These are phyloP conservation scores for Auricularia heimuer DNA, from an alignment of 768 basidiomycete genomes.

Conservation along the genomic window DNA sequence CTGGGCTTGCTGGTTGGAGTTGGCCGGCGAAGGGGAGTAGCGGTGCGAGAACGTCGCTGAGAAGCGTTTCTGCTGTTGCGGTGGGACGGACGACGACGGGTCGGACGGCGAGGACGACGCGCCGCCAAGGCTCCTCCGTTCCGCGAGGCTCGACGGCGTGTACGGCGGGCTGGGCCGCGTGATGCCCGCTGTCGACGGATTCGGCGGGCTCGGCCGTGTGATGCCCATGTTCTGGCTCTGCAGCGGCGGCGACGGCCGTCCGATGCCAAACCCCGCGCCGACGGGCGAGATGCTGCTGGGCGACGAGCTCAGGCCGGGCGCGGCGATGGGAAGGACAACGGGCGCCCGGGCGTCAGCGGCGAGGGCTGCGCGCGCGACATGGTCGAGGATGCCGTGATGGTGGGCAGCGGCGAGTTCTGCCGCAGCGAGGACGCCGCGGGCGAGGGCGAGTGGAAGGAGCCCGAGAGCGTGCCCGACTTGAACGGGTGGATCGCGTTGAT, in stretches of 20 bases:
- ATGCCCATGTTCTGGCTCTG: neutral
- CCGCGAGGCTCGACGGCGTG: neutral
- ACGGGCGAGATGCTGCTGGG: no score
- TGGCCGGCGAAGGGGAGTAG: neutral
- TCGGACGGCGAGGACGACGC: neutral
- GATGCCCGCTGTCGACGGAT: neutral
- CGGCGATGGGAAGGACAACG: neutral
- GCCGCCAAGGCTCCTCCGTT: neutral
- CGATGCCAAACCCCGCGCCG: no score
- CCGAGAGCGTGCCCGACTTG: slow-evolving; percentile 40
- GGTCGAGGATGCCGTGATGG: neutral
- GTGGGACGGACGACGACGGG: neutral
- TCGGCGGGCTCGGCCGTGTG: neutral
- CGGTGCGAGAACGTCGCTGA: neutral
- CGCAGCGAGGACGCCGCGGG: neutral
- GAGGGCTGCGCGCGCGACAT: neutral
- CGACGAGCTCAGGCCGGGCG: neutral
- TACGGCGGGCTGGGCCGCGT: neutral
- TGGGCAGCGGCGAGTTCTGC: neutral
- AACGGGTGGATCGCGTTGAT: slow-evolving; percentile 33
- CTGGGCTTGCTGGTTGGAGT: neutral
- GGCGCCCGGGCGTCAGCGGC: neutral
- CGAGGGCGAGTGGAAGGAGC: neutral
- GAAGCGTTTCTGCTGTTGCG: neutral
- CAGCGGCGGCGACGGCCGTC: no score